phyloP scores from a whole-genome alignment of 768 basidiomycete genomes.

The Omphalotus guepiniiformis region DNA sequence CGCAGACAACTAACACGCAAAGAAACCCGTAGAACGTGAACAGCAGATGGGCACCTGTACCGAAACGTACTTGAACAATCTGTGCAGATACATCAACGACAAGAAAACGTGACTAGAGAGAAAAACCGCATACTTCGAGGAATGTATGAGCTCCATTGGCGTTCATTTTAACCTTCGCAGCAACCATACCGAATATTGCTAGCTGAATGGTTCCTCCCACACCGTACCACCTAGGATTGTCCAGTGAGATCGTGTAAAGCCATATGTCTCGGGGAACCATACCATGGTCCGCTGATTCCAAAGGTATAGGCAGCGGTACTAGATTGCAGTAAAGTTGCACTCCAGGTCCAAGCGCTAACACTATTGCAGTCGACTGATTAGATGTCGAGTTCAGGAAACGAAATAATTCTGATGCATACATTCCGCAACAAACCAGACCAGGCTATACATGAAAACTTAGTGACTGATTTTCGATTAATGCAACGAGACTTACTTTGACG shows the following conservation, averaged over 20 bases:
- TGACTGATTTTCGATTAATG: neutral
- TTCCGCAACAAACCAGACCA: constrained; percentile 46
- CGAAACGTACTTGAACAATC: constrained; percentile 48
- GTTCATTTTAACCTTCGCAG: constrained; percentile 56
- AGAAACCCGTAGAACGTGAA: constrained; percentile 52
- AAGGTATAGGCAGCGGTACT: constrained; percentile 50
- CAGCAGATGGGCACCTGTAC: constrained; percentile 40
- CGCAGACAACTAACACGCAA: constrained; percentile 47
- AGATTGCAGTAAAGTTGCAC: constrained; percentile 51
- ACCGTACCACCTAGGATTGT: constrained; percentile 40
- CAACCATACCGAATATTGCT: constrained; percentile 47
- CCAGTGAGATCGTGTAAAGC: neutral
- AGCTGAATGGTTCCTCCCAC: constrained; percentile 52
- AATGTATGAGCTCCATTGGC: constrained; percentile 57
- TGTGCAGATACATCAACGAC: constrained; percentile 12
- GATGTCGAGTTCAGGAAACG: no score
- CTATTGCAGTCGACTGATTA: constrained; percentile 16
- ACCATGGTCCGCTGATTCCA: constrained; percentile 50
- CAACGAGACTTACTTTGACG: constrained; percentile 30
- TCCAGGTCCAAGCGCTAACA: constrained; percentile 56
- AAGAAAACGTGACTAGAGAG: neutral
- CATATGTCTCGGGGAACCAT: neutral
- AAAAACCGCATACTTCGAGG: constrained; percentile 34
- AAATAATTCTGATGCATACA: constrained; percentile 23
- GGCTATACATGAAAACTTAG: constrained; percentile 25